A percentile compares a stretch with the other conserved stretches of the same genome.
phyloP scores from a whole-genome alignment of 306 rosid genomes.

The Purshia tridentata region DNA sequence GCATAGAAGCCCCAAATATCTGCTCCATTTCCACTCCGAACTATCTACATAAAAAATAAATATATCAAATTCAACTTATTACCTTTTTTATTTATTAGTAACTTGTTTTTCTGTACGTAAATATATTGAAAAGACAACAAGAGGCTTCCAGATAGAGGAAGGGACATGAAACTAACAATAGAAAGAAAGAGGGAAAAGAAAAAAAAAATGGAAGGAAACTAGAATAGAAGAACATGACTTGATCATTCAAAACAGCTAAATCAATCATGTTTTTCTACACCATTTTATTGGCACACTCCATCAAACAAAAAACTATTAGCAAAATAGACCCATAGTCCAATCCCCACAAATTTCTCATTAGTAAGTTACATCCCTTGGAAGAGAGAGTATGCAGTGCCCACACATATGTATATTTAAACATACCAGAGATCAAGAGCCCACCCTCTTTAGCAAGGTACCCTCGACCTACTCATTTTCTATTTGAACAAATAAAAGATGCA shows the following conservation, averaged over 20 bases:
- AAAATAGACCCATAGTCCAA: neutral
- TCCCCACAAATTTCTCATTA: neutral
- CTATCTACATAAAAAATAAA: conserved; percentile 54
- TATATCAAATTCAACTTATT: neutral
- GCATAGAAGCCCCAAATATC: conserved; percentile 89
- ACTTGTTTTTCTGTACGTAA: neutral
- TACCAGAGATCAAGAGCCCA: neutral
- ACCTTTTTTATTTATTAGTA: neutral
- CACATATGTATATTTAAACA: neutral
- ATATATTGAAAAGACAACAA: neutral
- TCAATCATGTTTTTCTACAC: neutral
- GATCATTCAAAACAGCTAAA: neutral
- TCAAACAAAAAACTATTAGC: neutral
- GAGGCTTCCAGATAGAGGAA: neutral
- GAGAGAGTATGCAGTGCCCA: neutral
- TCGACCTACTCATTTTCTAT: neutral
- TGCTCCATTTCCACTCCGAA: conserved; percentile 64
- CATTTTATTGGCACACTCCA: neutral
- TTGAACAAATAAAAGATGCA: neutral
- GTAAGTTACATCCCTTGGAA: neutral
- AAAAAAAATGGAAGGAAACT: neutral
- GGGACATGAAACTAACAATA: neutral
- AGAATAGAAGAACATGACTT: neutral
- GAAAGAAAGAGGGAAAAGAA: neutral
- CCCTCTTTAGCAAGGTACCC: neutral